Percentiles rank a stretch among this genome's conserved stretches.
Conservation (phyloP, 2,329 filamentous ascomycete species). For the Claviceps citrina region DNA sequence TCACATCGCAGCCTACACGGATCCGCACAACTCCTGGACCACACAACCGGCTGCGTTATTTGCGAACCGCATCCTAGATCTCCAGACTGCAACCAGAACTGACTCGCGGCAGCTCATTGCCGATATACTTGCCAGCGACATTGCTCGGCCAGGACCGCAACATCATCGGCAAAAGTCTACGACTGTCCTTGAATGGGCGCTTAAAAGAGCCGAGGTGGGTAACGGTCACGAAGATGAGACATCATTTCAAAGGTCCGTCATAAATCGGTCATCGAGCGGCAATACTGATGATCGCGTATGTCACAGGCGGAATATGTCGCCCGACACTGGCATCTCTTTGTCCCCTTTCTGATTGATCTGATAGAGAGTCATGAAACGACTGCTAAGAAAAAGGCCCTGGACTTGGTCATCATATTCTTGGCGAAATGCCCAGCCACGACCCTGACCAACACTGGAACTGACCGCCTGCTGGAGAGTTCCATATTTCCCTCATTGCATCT, state of each 20-base stretch:
- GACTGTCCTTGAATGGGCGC: conserved; percentile 6
- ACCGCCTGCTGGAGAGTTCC: conserved; percentile 51
- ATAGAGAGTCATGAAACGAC: conserved; percentile 44
- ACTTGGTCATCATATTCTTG: conserved; percentile 39
- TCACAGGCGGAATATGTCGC: conserved; percentile 6
- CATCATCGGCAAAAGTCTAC: conserved; percentile 13
- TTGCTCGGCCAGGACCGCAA: conserved; percentile 53
- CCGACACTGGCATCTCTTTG: conserved; percentile 49
- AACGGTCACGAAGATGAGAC: not conserved
- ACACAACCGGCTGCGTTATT: conserved; percentile 15
- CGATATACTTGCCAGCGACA: conserved; percentile 42
- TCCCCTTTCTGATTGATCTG: conserved; percentile 54
- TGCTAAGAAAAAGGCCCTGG: conserved; percentile 41
- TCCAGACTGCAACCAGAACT: conserved; percentile 11
- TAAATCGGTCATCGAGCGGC: not conserved
- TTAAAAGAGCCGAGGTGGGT: conserved; percentile 6
- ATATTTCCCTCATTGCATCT: conserved; percentile 59
- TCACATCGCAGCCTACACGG: conserved; percentile 17
- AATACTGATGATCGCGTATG: not conserved
- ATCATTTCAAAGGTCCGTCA: not conserved
- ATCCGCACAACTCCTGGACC: conserved; percentile 23
- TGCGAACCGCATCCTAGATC: conserved; percentile 19
- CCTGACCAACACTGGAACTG: conserved; percentile 48
- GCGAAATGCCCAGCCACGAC: conserved; percentile 34
- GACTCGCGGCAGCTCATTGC: conserved; percentile 27